These are phyloP conservation scores for Beta macrorhiza DNA, from an alignment of 179 eudicot genomes.

Conservation along the genomic window DNA sequence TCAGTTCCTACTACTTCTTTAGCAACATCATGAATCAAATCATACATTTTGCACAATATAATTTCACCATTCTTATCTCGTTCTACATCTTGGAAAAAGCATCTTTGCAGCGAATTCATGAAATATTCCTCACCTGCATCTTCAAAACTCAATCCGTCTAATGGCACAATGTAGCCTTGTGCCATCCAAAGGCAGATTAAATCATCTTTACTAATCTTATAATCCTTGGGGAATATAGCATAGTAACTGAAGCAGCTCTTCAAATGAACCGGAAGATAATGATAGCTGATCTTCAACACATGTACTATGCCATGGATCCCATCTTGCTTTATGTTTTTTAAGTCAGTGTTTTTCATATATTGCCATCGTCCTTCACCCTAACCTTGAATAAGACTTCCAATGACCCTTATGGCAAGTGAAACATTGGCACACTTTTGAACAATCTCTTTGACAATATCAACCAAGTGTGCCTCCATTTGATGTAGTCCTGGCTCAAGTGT, in stretches of 20 bases:
- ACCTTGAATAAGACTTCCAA: slow-evolving; percentile 12
- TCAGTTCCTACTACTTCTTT: too few relatives aligned
- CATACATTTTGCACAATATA: slow-evolving; percentile 34
- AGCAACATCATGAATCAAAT: slow-evolving; percentile 1
- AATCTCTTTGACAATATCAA: slow-evolving; percentile 15
- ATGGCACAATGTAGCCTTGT: slow-evolving; percentile 31
- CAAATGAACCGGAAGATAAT: slow-evolving; percentile 30
- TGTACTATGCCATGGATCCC: not conserved
- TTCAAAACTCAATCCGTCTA: slow-evolving; percentile 21
- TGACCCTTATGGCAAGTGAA: slow-evolving; percentile 19
- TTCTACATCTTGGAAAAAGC: slow-evolving; percentile 25
- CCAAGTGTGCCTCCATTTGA: not conserved
- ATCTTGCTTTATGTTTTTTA: not conserved
- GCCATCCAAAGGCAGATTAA: slow-evolving; percentile 47
- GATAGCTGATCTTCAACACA: slow-evolving; percentile 17
- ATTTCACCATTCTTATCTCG: slow-evolving; percentile 13
- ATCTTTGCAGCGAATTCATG: slow-evolving; percentile 29
- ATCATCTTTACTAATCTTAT: slow-evolving; percentile 21
- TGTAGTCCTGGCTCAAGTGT: not conserved
- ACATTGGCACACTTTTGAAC: slow-evolving; percentile 13
- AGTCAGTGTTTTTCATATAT: not conserved
- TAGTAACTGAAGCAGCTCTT: slow-evolving; percentile 46
- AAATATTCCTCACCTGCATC: slow-evolving; percentile 36
- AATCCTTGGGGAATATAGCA: slow-evolving; percentile 44
- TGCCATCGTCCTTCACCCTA: slow-evolving; percentile 8